Evolutionary conservation across 352 stramenopile genomes (phyloP).

Genomic region (Aphanomyces euteiches): DNA sequence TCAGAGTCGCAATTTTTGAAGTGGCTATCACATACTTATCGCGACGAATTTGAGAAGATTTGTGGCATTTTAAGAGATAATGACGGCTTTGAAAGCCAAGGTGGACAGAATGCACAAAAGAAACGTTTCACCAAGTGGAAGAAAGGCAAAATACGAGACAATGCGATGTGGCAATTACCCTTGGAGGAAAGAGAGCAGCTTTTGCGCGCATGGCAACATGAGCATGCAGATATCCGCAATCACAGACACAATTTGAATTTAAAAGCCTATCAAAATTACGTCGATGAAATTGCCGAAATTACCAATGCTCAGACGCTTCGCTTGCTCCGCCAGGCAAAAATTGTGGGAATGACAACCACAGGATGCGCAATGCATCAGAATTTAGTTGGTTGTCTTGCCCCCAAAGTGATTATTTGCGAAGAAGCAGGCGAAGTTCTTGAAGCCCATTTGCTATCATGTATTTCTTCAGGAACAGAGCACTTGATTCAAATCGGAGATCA

Average conservation of each 20-base stretch:
- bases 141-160: not conserved
- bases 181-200: not conserved
- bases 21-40: not conserved
- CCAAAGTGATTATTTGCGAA: slow-evolving; percentile 79
- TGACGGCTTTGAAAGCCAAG: slow-evolving; percentile 8
- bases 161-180: not conserved
- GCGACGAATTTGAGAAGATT: not conserved
- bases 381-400: slow-evolving; percentile 50
- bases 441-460: slow-evolving; percentile 53
- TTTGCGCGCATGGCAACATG: not conserved
- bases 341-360: slow-evolving; percentile 84
- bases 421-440: slow-evolving; percentile 87
- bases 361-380: slow-evolving; percentile 69
- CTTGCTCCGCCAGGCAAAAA: slow-evolving; percentile 38
- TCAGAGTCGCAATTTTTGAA: not conserved
- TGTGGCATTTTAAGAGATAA: not conserved
- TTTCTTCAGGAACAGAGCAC: slow-evolving; percentile 65
- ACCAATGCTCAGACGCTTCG: slow-evolving; percentile 36
- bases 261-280: slow-evolving; percentile 4
- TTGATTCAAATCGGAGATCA: slow-evolving; percentile 87
- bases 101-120: not conserved
- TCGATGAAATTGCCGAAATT: slow-evolving; percentile 37
- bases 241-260: not conserved
- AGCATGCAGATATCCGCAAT: not conserved
- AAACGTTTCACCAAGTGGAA: slow-evolving; percentile 1